These are phyloP conservation scores for Fusarium miscanthi DNA, from an alignment of 2,329 filamentous ascomycete species.

Conservation along the genomic window DNA sequence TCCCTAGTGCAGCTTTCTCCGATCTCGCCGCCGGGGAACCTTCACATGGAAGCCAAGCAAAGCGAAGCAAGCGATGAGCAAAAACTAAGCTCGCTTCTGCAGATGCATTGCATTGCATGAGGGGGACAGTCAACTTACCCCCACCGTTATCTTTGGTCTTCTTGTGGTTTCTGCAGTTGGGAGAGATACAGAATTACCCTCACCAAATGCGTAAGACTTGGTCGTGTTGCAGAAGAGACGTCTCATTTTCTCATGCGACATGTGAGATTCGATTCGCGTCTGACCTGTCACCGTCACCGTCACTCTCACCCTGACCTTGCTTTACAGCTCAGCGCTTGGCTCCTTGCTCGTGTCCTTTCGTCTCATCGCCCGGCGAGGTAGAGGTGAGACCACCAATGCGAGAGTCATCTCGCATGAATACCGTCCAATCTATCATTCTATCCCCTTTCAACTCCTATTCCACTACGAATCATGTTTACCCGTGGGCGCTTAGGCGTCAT, in stretches of 20 bases:
- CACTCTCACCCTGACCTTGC: slow-evolving; percentile 11
- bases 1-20: slow-evolving; percentile 33
- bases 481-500: slow-evolving; percentile 32
- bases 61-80: slow-evolving; percentile 13
- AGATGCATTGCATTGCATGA: slow-evolving; percentile 26
- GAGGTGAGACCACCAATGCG: slow-evolving; percentile 22
- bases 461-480: slow-evolving; percentile 28
- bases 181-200: slow-evolving; percentile 38
- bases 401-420: slow-evolving; percentile 33
- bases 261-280: slow-evolving; percentile 19
- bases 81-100: slow-evolving; percentile 20
- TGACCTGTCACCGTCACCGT: slow-evolving; percentile 23
- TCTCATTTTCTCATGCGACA: slow-evolving; percentile 17
- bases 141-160: slow-evolving; percentile 36
- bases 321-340: background rate
- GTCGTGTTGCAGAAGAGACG: slow-evolving; percentile 5
- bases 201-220: slow-evolving; percentile 42
- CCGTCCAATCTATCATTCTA: slow-evolving; percentile 10
- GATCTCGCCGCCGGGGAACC: slow-evolving; percentile 44
- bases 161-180: slow-evolving; percentile 23
- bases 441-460: slow-evolving; percentile 22
- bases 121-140: slow-evolving; percentile 19
- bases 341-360: slow-evolving; percentile 25
- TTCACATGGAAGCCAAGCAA: background rate
- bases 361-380: slow-evolving; percentile 2